These are phyloP conservation scores for Psilocybe mexicana DNA, from an alignment of 1,284 basidiomycete species.

Conservation along the genomic window DNA sequence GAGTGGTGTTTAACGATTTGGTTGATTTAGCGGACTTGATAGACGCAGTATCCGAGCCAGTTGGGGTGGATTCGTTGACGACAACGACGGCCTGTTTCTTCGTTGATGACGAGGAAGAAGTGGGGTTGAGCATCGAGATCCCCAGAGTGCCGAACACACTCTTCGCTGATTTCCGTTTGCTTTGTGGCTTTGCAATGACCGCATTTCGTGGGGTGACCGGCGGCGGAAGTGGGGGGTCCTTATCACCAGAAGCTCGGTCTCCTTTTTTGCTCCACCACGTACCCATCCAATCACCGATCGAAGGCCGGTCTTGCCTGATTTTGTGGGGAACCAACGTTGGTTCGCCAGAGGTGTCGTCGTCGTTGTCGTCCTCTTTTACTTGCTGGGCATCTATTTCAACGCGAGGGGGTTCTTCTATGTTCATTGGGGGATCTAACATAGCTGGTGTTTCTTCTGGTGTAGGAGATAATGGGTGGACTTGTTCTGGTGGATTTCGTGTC, in stretches of 20 bases:
- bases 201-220: constrained; percentile 4
- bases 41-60: constrained; percentile 31
- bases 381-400: constrained; percentile 7
- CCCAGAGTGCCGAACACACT: constrained; percentile 73
- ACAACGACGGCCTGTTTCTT: constrained; percentile 15
- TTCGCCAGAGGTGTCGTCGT: constrained; percentile 19
- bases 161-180: constrained; percentile 47
- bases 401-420: constrained; percentile 4
- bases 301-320: constrained; percentile 35
- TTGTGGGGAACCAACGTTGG: constrained; percentile 25
- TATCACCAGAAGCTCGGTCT: constrained; percentile 23
- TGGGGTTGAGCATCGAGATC: constrained; percentile 63
- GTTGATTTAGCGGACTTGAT: constrained; percentile 28
- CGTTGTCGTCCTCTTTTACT: constrained; percentile 4
- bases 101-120: constrained; percentile 22
- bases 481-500: constrained; percentile 37
- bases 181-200: constrained; percentile 19
- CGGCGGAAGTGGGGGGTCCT: constrained; percentile 8
- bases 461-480: constrained; percentile 30
- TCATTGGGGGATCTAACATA: constrained; percentile 16
- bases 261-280: constrained; percentile 50
- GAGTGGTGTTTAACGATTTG: constrained; percentile 24
- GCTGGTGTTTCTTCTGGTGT: constrained; percentile 33
- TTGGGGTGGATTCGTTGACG: constrained; percentile 18
- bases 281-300: constrained; percentile 70